Evolutionary conservation across 1,284 basidiomycete genomes (phyloP).

Genomic region (Ganoderma leucocontextum): DNA sequence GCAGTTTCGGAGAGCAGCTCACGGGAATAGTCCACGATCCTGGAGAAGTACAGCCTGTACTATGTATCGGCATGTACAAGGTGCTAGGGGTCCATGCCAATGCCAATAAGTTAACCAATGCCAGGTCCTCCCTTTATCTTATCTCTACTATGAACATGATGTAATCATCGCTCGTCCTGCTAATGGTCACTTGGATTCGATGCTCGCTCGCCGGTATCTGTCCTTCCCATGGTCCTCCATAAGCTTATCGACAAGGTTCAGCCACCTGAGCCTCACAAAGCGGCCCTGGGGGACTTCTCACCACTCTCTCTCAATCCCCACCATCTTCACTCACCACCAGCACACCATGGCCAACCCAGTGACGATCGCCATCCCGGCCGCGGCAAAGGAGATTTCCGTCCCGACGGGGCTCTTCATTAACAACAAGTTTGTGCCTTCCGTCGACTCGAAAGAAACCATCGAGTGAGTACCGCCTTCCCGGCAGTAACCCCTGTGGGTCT

Average conservation of each 20-base stretch:
- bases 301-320: conserved; percentile 20
- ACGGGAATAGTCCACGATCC: conserved; percentile 20
- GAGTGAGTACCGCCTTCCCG: conserved; percentile 50
- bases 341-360: conserved; percentile 37
- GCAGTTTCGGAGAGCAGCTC: background rate
- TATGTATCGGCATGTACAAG: background rate
- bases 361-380: conserved; percentile 40
- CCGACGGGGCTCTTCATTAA: conserved; percentile 92
- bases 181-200: background rate
- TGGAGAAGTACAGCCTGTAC: background rate
- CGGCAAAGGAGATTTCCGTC: conserved; percentile 63
- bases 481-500: background rate
- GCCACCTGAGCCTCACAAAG: background rate
- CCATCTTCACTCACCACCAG: conserved; percentile 18
- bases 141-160: conserved; percentile 5
- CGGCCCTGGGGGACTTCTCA: background rate
- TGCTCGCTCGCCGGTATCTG: conserved; percentile 16
- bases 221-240: conserved; percentile 21
- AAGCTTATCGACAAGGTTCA: conserved; percentile 24
- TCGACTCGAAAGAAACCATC: conserved; percentile 66
- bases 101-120: too few relatives aligned
- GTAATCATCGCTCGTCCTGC: background rate
- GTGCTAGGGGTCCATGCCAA: background rate
- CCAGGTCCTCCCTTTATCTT: background rate
- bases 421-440: conserved; percentile 82